phyloP scores from a whole-genome alignment of 495 filamentous ascomycete genomes.

The Podospora fimiseda region DNA sequence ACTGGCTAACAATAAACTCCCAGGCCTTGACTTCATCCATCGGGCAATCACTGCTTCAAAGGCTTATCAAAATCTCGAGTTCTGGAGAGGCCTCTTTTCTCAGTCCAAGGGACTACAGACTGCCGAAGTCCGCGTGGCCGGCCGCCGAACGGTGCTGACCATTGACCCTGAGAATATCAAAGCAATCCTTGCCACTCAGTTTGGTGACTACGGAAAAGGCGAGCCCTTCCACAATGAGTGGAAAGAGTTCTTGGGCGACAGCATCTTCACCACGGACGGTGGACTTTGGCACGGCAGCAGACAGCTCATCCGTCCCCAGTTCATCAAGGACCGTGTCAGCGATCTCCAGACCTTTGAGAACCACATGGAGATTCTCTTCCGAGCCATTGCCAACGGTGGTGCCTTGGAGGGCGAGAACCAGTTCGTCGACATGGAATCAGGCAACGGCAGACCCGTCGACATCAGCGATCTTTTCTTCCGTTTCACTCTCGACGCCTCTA shows the following conservation, averaged over 20 bases:
- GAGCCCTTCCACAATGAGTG: constrained; percentile 62
- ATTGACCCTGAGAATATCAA: constrained; percentile 81
- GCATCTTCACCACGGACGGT: constrained; percentile 75
- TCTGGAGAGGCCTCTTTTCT: constrained; percentile 51
- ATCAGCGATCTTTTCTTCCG: constrained; percentile 69
- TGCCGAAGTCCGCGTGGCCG: constrained; percentile 50
- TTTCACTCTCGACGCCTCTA: constrained; percentile 75
- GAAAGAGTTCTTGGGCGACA: constrained; percentile 68
- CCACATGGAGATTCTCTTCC: constrained; percentile 61
- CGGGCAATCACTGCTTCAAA: constrained; percentile 44
- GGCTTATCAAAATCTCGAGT: constrained; percentile 48
- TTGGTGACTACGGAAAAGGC: constrained; percentile 66
- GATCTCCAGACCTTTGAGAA: constrained; percentile 76
- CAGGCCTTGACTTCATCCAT: constrained; percentile 59
- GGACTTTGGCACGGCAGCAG: constrained; percentile 67
- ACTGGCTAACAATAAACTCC: constrained; percentile 7
- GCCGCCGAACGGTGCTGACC: constrained; percentile 58
- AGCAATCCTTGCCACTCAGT: constrained; percentile 74
- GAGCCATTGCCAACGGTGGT: constrained; percentile 52
- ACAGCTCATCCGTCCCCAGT: constrained; percentile 76
- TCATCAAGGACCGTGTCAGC: constrained; percentile 70
- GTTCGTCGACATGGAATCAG: constrained; percentile 37
- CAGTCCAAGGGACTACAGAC: constrained; percentile 39
- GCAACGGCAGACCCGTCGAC: constrained; percentile 52
- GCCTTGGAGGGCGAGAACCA: constrained; percentile 38